A percentile compares a stretch with the other conserved stretches of the same genome.
These are phyloP conservation scores for Inga laurina DNA, from an alignment of 306 rosid species.

Conservation along the genomic window DNA sequence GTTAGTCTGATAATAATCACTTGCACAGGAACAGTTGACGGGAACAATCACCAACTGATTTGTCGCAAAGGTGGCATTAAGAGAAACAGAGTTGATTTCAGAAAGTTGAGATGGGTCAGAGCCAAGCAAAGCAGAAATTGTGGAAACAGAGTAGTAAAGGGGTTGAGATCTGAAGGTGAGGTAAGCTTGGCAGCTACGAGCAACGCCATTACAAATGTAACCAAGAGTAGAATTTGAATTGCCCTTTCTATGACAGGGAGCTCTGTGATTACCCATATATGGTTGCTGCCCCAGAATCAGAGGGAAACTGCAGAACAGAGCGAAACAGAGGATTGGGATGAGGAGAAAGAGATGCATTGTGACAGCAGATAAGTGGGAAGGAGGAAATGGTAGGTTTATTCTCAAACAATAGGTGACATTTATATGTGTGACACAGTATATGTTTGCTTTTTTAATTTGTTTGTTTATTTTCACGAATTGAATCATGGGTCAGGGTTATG, in stretches of 20 bases:
- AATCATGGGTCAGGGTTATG: not conserved
- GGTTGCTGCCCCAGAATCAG: constrained; percentile 67
- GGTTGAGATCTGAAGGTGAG: constrained; percentile 79
- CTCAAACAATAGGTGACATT: not conserved
- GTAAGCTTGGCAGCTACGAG: constrained; percentile 68
- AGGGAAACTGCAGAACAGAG: constrained; percentile 31
- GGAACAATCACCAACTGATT: constrained; percentile 72
- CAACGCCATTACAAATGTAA: constrained; percentile 64
- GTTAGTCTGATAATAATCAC: constrained; percentile 68
- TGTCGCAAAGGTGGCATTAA: constrained; percentile 46
- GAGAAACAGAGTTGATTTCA: constrained; percentile 51
- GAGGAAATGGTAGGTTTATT: not conserved
- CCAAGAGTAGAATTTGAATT: constrained; percentile 59
- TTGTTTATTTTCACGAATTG: not conserved
- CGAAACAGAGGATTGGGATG: constrained; percentile 28
- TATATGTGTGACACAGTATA: not conserved
- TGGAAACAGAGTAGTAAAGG: constrained; percentile 58
- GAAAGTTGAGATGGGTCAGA: constrained; percentile 65
- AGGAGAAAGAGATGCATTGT: constrained; percentile 47
- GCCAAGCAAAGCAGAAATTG: constrained; percentile 59
- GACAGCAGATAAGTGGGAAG: constrained; percentile 24
- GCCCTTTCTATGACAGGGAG: constrained; percentile 44
- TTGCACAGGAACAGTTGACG: constrained; percentile 69
- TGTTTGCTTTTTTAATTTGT: not conserved
- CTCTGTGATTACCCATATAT: constrained; percentile 43